These are phyloP conservation scores for Xerocomellus intermedius DNA, from an alignment of 768 basidiomycete species.

Conservation along the genomic window DNA sequence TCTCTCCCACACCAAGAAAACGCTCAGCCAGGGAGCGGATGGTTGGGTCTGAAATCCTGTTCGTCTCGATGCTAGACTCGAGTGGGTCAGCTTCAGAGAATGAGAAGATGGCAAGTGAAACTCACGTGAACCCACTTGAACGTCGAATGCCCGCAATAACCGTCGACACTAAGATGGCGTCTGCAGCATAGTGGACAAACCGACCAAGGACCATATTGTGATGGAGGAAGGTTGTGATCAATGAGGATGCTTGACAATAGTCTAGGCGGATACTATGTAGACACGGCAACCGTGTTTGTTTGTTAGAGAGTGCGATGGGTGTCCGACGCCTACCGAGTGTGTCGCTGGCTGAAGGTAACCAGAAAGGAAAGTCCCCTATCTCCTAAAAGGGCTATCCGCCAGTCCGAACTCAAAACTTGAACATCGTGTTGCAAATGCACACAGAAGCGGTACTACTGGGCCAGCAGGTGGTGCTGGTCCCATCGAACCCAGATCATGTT, in stretches of 20 bases:
- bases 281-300: not conserved
- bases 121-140: conserved; percentile 88
- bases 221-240: not conserved
- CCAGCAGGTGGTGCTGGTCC: conserved; percentile 69
- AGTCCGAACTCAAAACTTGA: not conserved
- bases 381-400: not conserved
- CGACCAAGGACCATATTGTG: conserved; percentile 59
- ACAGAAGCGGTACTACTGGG: conserved; percentile 54
- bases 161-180: conserved; percentile 84
- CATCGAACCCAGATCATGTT: conserved; percentile 65
- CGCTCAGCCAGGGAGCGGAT: conserved; percentile 72
- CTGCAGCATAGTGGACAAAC: conserved; percentile 78
- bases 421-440: conserved; percentile 14
- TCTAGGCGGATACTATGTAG: not conserved
- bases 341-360: conserved; percentile 1
- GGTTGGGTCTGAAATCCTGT: conserved; percentile 73
- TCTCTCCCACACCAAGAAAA: conserved; percentile 85
- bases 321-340: not conserved
- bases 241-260: conserved; percentile 1
- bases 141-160: conserved; percentile 88
- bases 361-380: conserved; percentile 22
- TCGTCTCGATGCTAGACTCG: conserved; percentile 59
- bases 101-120: conserved; percentile 23
- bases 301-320: not conserved
- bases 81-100: not conserved